Evolutionary conservation across 441 rosid species (phyloP).

Genomic region (Populus hybrid): DNA sequence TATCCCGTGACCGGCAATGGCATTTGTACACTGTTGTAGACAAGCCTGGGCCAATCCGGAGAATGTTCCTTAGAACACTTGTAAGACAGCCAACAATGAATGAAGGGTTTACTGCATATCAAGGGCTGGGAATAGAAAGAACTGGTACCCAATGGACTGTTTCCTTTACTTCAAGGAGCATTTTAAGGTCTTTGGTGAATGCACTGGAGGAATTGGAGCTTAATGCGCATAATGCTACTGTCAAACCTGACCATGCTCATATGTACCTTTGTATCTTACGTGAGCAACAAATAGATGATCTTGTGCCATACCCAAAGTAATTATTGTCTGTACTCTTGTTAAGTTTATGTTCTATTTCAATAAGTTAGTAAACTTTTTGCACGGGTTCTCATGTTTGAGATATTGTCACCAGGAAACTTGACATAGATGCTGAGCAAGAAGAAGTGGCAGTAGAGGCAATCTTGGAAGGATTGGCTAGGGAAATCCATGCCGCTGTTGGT

Average conservation of each 20-base stretch:
- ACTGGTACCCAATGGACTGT: slow-evolving; percentile 42
- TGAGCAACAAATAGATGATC: slow-evolving; percentile 89
- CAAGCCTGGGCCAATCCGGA: slow-evolving; percentile 72
- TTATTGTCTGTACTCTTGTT: slow-evolving; percentile 17
- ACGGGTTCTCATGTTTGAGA: slow-evolving; percentile 28
- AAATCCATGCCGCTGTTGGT: slow-evolving; percentile 77
- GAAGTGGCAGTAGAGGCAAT: slow-evolving; percentile 67
- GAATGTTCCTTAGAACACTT: slow-evolving; percentile 98
- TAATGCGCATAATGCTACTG: slow-evolving; percentile 77
- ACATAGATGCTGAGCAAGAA: slow-evolving; percentile 64
- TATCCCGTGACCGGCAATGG: slow-evolving; percentile 95
- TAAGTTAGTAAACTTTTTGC: slow-evolving; percentile 14
- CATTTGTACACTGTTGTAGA: slow-evolving; percentile 86
- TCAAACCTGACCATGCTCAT: slow-evolving; percentile 89
- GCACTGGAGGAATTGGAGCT: slow-evolving; percentile 99
- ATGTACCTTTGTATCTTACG: slow-evolving; percentile 92
- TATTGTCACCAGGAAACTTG: slow-evolving; percentile 67
- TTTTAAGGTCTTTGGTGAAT: slow-evolving; percentile 81
- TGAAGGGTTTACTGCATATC: slow-evolving; percentile 60
- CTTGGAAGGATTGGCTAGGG: slow-evolving; percentile 73
- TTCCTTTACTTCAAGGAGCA: slow-evolving; percentile 81
- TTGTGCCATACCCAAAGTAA: slow-evolving; percentile 85
- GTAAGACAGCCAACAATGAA: slow-evolving; percentile 83
- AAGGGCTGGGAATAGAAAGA: slow-evolving; percentile 51
- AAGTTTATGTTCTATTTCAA: slow-evolving; percentile 8